Evolutionary conservation across 306 rosid species (phyloP), one percentile per base, ranked within the genome.

Genomic region (Gillenia trifoliata): DNA sequence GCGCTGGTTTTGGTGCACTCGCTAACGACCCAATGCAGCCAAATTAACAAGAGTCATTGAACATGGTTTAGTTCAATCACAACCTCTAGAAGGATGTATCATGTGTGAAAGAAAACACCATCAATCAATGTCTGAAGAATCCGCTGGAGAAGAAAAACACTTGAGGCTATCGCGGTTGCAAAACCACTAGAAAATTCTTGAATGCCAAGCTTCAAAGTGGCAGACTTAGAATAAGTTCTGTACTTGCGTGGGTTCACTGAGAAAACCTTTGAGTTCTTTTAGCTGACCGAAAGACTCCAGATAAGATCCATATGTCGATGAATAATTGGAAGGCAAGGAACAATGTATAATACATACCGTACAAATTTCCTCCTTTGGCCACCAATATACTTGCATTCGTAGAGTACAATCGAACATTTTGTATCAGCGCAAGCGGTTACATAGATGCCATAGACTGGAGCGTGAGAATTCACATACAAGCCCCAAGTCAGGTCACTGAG

Each of bases 341-440:
- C 8, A 31, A 64, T 20, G 74, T 15, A 71, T 4, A 52, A 70
- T 38, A 43, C 86, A 78, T 83, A 85, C 85, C 88, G 78, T 45
- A 85, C 85, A 67, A 85, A 81, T 76, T 81, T 85, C 74, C 81
- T 83, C 45, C 70, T 78, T 8, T 79, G 78, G 33, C 88, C 88
- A 17, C 77, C 83, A 55, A 81, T 79, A 61, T 71, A 85, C 69
- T 85, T 12, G 88, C n/a, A 85, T 66, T 81, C 81, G 76, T 63
- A n/a, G 68, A 69, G 79, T 79, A 62, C 81, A 83, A 49, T 83
- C 83, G 22, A 79, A 81, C 88, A 85, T 85, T 71, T 81, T 85
- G 83, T 34, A 45, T 38, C 56, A 76, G 68, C 25, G 9, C 9
- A n/a, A n/a, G 43, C 40, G 38, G 69, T 82, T 59, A 63, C 77